Percentiles rank a stretch among this genome's conserved stretches.
Evolutionary conservation across 2,329 filamentous ascomycete genomes (phyloP).

Genomic region (Trichophyton benhamiae): DNA sequence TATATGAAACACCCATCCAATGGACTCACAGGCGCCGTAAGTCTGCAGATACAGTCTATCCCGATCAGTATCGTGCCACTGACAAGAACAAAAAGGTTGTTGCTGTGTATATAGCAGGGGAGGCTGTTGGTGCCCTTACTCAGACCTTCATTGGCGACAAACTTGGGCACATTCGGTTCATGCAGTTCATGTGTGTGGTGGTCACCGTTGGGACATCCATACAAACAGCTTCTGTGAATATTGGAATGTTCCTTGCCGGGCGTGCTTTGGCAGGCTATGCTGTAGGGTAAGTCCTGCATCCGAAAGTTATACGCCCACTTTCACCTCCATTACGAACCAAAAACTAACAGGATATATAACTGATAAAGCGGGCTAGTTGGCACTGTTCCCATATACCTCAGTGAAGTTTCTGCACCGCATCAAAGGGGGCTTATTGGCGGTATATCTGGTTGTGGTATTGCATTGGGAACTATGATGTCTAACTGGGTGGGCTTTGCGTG

Average conservation of each 20-base stretch:
- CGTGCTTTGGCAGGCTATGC: constrained; percentile 38
- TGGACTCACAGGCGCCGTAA: constrained; percentile 43
- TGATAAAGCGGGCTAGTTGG: constrained; percentile 34
- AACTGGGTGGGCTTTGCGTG: constrained; percentile 49
- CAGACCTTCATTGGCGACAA: constrained; percentile 45
- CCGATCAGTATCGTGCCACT: background rate
- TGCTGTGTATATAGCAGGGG: constrained; percentile 48
- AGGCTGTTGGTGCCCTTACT: constrained; percentile 42
- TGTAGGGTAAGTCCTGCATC: constrained; percentile 28
- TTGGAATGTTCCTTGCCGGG: constrained; percentile 43
- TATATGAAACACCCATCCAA: constrained; percentile 47
- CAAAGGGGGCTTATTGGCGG: constrained; percentile 44
- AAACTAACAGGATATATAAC: background rate
- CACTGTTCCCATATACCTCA: constrained; percentile 45
- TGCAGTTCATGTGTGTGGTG: constrained; percentile 42
- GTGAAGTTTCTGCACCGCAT: constrained; percentile 40
- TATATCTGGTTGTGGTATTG: constrained; percentile 43
- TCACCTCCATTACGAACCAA: no score
- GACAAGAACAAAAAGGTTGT: constrained; percentile 32
- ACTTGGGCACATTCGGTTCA: constrained; percentile 43
- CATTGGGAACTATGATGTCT: constrained; percentile 44
- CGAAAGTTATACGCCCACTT: background rate
- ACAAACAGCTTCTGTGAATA: constrained; percentile 44
- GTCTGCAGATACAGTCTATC: constrained; percentile 6
- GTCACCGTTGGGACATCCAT: constrained; percentile 44